Conservation (phyloP, 2,329 filamentous ascomycete species). For the Diplodia scrobiculata region DNA sequence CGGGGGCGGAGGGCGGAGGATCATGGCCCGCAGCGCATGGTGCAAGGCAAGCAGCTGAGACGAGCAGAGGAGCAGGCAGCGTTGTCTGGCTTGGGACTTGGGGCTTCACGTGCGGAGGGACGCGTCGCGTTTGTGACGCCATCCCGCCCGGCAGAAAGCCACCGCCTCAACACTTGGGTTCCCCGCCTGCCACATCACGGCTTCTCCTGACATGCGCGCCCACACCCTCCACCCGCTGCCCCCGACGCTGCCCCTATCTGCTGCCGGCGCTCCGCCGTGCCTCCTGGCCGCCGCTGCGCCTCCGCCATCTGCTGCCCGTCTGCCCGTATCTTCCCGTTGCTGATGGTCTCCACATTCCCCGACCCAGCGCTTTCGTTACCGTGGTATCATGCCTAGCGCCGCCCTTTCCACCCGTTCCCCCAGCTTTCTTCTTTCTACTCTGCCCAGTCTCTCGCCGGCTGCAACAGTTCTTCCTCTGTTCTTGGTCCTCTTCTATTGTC, state of each 20-base stretch:
- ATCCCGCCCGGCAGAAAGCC: constrained; percentile 25
- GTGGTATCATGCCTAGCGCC: not conserved
- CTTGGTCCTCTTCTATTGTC: not conserved
- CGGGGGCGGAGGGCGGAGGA: not conserved
- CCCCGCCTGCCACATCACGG: not conserved
- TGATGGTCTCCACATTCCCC: not conserved
- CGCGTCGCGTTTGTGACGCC: constrained; percentile 17
- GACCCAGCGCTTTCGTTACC: not conserved
- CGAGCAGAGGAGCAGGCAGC: not conserved
- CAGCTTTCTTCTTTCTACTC: not conserved
- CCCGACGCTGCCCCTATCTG: not conserved
- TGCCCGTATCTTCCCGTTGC: not conserved
- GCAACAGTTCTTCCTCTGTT: not conserved
- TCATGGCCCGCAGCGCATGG: constrained; percentile 22
- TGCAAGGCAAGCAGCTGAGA: not conserved
- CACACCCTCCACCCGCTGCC: not conserved
- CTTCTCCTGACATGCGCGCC: not conserved
- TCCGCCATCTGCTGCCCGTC: not conserved
- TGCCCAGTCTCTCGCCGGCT: too few species aligned
- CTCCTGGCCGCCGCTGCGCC: not conserved
- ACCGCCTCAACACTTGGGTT: not conserved
- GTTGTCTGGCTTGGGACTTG: not conserved
- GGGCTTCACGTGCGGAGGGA: constrained; percentile 8
- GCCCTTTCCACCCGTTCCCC: not conserved
- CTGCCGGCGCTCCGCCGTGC: not conserved